phyloP scores from a whole-genome alignment of 1,284 basidiomycete species.

The Leccinum olivaceoglutinosum region DNA sequence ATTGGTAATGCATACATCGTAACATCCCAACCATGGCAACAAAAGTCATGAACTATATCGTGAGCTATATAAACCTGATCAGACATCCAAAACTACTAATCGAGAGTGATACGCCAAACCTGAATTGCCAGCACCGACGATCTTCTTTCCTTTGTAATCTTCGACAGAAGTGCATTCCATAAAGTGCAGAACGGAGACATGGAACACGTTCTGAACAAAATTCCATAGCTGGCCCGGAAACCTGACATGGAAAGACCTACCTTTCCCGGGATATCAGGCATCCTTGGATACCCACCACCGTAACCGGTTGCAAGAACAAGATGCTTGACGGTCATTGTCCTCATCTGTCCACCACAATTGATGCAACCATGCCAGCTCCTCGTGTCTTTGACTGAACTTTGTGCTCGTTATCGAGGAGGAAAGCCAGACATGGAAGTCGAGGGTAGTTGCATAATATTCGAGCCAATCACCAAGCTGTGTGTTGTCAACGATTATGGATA shows the following conservation, averaged over 20 bases:
- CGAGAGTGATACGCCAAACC: slow-evolving; percentile 17
- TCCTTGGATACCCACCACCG: slow-evolving; percentile 30
- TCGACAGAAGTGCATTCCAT: slow-evolving; percentile 28
- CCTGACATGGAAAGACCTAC: background rate
- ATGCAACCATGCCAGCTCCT: slow-evolving; percentile 33
- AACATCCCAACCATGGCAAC: slow-evolving; percentile 16
- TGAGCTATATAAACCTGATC: slow-evolving; percentile 17
- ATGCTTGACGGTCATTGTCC: slow-evolving; percentile 29
- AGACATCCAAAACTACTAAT: background rate
- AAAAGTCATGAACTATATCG: slow-evolving; percentile 27
- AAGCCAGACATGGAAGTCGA: slow-evolving; percentile 25
- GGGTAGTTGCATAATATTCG: slow-evolving; percentile 27
- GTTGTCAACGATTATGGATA: slow-evolving; percentile 1
- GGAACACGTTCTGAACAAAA: slow-evolving; percentile 16
- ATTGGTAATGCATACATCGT: slow-evolving; percentile 18
- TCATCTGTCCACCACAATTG: slow-evolving; percentile 17
- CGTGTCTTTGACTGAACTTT: slow-evolving; percentile 24
- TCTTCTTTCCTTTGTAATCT: slow-evolving; percentile 27
- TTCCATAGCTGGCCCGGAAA: background rate
- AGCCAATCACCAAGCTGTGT: slow-evolving; percentile 53
- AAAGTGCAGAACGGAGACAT: slow-evolving; percentile 32
- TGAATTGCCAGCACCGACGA: slow-evolving; percentile 9
- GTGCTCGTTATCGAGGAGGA: slow-evolving; percentile 36
- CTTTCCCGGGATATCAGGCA: slow-evolving; percentile 9
- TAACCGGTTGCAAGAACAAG: slow-evolving; percentile 36